phyloP scores from a whole-genome alignment of 192 early-diverging fungal genomes.

The Funneliformis mosseae region DNA sequence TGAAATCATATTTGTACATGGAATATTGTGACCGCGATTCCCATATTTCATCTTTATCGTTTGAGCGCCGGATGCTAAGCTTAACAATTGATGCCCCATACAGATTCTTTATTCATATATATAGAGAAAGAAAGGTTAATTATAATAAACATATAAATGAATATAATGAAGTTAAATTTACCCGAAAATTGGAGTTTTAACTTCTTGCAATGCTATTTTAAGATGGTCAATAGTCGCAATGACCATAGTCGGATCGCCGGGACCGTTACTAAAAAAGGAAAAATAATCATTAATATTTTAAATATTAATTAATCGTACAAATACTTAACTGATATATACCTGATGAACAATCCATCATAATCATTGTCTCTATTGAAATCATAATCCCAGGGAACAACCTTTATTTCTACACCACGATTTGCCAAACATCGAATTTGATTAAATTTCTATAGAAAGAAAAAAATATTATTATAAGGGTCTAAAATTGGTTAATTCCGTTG shows the following conservation, averaged over 20 bases:
- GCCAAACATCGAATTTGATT: slow-evolving; percentile 99
- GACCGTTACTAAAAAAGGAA: slow-evolving; percentile 83
- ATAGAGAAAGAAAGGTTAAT: not conserved
- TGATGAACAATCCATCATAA: slow-evolving; percentile 87
- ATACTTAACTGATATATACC: not conserved
- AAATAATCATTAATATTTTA: slow-evolving; percentile 13
- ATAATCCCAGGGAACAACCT: slow-evolving; percentile 96
- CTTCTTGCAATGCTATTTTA: slow-evolving; percentile 61
- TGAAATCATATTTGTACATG: slow-evolving; percentile 93
- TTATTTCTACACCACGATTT: slow-evolving; percentile 89
- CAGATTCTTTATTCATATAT: slow-evolving; percentile 65
- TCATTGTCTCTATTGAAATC: slow-evolving; percentile 80
- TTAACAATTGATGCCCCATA: slow-evolving; percentile 96
- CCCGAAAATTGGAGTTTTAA: slow-evolving; percentile 93
- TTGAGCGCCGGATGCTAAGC: slow-evolving; percentile 88
- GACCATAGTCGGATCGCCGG: slow-evolving; percentile 92
- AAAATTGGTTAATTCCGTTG: not conserved
- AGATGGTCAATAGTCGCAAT: slow-evolving; percentile 77
- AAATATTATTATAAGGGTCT: not conserved
- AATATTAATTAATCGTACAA: too few relatives aligned
- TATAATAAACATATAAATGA: not conserved
- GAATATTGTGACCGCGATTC: slow-evolving; percentile 99
- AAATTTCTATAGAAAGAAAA: slow-evolving; percentile 63
- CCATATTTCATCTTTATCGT: slow-evolving; percentile 98
- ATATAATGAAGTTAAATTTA: not conserved